Evolutionary conservation across 805 yeast species (phyloP).

Genomic region (Isabelozyma heimii): DNA sequence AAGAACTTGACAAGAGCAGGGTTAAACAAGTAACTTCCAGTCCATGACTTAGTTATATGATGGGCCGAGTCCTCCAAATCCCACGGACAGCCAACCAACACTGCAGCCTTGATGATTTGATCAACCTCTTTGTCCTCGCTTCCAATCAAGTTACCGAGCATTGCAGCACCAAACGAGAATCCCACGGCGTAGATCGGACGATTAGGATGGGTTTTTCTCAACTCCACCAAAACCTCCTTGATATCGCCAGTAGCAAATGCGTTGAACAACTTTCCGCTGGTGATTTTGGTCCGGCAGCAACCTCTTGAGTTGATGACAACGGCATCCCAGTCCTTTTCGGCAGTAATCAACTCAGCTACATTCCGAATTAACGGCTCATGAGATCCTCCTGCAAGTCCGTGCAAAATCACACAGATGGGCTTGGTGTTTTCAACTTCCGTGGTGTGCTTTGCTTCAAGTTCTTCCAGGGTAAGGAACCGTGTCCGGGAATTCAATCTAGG

Average conservation of each 20-base stretch:
- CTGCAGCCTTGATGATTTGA: constrained; percentile 46
- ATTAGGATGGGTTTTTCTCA: constrained; percentile 53
- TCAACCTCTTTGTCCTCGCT: constrained; percentile 43
- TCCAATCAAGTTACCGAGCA: constrained; percentile 71
- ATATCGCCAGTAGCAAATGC: constrained; percentile 75
- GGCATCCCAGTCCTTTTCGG: constrained; percentile 48
- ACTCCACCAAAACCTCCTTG: constrained; percentile 49
- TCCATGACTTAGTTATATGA: constrained; percentile 36
- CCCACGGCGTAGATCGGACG: constrained; percentile 70
- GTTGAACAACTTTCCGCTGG: constrained; percentile 67
- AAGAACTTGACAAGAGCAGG: constrained; percentile 32
- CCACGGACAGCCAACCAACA: constrained; percentile 69
- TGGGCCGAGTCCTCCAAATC: constrained; percentile 54
- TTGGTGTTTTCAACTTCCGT: constrained; percentile 22
- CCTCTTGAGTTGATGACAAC: constrained; percentile 75
- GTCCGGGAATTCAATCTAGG: constrained; percentile 49
- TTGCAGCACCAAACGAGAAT: constrained; percentile 74
- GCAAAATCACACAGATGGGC: constrained; percentile 66
- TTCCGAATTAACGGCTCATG: constrained; percentile 74
- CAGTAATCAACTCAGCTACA: constrained; percentile 41
- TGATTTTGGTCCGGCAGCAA: constrained; percentile 65
- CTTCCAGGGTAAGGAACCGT: constrained; percentile 48
- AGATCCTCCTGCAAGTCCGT: constrained; percentile 86
- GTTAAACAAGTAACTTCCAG: constrained; percentile 32
- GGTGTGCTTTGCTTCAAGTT: constrained; percentile 27